phyloP scores from a whole-genome alignment of 2,329 filamentous ascomycete genomes.

The Geosmithia flava region DNA sequence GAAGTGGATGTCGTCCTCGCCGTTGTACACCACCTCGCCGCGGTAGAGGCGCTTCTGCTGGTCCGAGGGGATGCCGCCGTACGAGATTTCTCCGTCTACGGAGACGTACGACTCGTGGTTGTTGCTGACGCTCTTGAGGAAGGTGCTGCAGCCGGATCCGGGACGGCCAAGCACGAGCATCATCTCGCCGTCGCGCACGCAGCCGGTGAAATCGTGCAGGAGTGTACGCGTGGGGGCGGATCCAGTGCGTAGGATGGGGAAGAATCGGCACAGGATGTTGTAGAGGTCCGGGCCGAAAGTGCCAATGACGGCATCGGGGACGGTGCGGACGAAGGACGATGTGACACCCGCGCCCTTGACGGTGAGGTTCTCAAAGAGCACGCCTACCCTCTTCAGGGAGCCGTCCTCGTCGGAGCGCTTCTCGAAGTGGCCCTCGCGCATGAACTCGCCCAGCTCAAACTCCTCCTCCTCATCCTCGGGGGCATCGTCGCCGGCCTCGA shows the following conservation, averaged over 20 bases:
- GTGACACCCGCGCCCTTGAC: constrained; percentile 60
- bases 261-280: constrained; percentile 34
- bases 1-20: constrained; percentile 66
- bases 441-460: constrained; percentile 58
- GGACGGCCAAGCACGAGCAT: constrained; percentile 49
- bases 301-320: constrained; percentile 62
- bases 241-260: constrained; percentile 8
- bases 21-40: constrained; percentile 69
- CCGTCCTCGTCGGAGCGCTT: constrained; percentile 44
- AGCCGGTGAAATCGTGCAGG: constrained; percentile 19
- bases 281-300: constrained; percentile 77
- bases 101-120: constrained; percentile 51
- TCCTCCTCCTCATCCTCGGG: constrained; percentile 37
- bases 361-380: constrained; percentile 64
- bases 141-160: constrained; percentile 64
- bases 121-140: constrained; percentile 65
- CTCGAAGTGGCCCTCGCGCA: constrained; percentile 65
- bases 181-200: constrained; percentile 22
- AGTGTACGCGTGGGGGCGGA: constrained; percentile 13
- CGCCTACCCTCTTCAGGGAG: constrained; percentile 65
- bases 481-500: constrained; percentile 3
- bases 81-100: constrained; percentile 58
- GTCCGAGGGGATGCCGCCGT: constrained; percentile 57
- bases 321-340: constrained; percentile 55
- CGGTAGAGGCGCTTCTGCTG: constrained; percentile 57